phyloP scores from a whole-genome alignment of 257 asterid genomes.

The Phtheirospermum japonicum region DNA sequence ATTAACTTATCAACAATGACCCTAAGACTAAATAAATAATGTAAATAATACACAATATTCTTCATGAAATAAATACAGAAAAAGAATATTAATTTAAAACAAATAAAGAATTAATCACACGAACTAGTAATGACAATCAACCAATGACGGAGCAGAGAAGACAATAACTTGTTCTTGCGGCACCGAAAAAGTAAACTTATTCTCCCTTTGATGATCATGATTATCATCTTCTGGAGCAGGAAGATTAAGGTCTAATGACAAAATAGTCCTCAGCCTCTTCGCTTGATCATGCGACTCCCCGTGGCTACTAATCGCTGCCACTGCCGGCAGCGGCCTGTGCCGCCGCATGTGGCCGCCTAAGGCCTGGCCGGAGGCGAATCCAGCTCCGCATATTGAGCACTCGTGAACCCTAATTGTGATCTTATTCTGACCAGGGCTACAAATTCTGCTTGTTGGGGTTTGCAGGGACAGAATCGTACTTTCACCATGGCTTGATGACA shows the following conservation, averaged over 20 bases:
- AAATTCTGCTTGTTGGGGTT: conserved; percentile 20
- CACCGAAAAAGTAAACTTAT: too few relatives aligned
- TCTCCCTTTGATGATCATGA: too few relatives aligned
- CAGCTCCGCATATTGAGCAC: conserved; percentile 73
- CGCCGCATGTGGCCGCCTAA: conserved; percentile 88
- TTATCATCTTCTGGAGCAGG: conserved; percentile 63
- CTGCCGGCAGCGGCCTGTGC: conserved; percentile 55
- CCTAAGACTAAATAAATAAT: not conserved
- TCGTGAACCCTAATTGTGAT: conserved; percentile 46
- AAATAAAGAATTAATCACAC: not conserved
- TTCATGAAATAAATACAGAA: not conserved
- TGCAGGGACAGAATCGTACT: conserved; percentile 46
- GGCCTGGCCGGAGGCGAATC: conserved; percentile 72
- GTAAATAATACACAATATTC: not conserved
- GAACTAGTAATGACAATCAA: conserved; percentile 60
- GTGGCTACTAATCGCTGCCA: conserved; percentile 13
- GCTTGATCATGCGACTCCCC: conserved; percentile 26
- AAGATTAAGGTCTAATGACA: conserved; percentile 71
- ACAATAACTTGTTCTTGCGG: conserved; percentile 58
- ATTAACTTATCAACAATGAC: too few relatives aligned
- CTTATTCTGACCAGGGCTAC: conserved; percentile 19
- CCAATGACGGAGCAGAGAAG: conserved; percentile 57
- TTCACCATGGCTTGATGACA: conserved; percentile 11
- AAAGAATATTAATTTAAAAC: not conserved
- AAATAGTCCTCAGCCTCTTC: conserved; percentile 40